A percentile compares a stretch with the other conserved stretches of the same genome.
These are phyloP conservation scores for Aspergillus ostianus DNA, from an alignment of 495 filamentous ascomycete genomes.

Conservation along the genomic window DNA sequence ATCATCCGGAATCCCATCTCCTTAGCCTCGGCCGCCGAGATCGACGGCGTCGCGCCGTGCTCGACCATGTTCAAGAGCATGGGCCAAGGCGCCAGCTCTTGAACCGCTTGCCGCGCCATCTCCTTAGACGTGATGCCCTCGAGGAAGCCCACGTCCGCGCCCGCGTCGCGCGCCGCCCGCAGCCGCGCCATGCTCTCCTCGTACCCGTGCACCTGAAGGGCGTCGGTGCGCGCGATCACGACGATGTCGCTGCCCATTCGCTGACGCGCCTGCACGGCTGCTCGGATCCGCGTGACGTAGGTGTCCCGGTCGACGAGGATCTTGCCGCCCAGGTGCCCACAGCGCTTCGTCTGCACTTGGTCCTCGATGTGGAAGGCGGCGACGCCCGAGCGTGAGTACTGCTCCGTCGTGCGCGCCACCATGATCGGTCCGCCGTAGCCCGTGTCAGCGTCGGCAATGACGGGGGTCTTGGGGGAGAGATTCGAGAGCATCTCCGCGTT, in stretches of 20 bases:
- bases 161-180: slow-evolving; percentile 52
- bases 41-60: slow-evolving; percentile 58
- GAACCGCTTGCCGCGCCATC: slow-evolving; percentile 36
- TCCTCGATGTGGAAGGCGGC: slow-evolving; percentile 74
- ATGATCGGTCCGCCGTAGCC: slow-evolving; percentile 65
- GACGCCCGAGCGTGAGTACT: slow-evolving; percentile 64
- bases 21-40: slow-evolving; percentile 56
- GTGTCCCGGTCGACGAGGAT: slow-evolving; percentile 53
- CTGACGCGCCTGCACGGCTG: slow-evolving; percentile 50
- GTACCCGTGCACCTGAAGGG: slow-evolving; percentile 59
- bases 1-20: slow-evolving; percentile 64
- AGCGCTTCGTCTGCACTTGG: slow-evolving; percentile 67
- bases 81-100: slow-evolving; percentile 58
- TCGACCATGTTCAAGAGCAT: slow-evolving; percentile 66
- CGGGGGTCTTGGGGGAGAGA: slow-evolving; percentile 42
- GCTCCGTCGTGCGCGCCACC: slow-evolving; percentile 59
- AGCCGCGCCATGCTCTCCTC: slow-evolving; percentile 58
- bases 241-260: slow-evolving; percentile 59
- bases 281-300: slow-evolving; percentile 59
- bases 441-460: slow-evolving; percentile 72
- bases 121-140: slow-evolving; percentile 41
- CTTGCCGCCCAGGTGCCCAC: slow-evolving; percentile 64
- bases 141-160: slow-evolving; percentile 66
- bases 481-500: slow-evolving; percentile 46
- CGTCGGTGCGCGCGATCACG: slow-evolving; percentile 69